Evolutionary conservation across 2,329 filamentous ascomycete genomes (phyloP), one percentile per base, ranked within the genome.

Genomic region (Pseudofabraea citricarpa): DNA sequence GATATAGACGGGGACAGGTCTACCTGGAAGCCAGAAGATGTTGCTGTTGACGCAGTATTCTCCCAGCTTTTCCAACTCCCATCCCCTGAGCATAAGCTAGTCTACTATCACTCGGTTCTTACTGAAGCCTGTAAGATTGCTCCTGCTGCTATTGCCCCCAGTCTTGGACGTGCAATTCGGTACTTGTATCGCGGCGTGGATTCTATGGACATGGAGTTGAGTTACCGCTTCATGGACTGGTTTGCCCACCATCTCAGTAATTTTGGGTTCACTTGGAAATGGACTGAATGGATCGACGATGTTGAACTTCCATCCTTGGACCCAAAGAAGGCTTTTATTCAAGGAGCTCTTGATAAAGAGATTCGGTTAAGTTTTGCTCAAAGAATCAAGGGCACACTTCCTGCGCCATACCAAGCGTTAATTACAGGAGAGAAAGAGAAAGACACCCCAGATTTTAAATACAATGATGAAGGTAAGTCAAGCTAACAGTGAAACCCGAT

Each of bases 251-350:
- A 98, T 69, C 70, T 98, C 53, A 96, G 90, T 69, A 98, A 98
- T 69, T 98, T 98, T 62, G 93, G 95, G 41, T 98, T 97, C 63
- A 93, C 93, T 8, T 98, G 93, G 93, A 97, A 97, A 67, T 98
- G 93, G 93, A 84, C 86, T 13, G 93, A 98, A 68, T 98, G 93
- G 93, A 77, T 87, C 37, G 88, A 90, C 13, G 90, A 97, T 61
- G 81, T 95, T 13, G 75, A 81, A 33, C 75, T 94, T 20, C 78
- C 87, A 0, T 73, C 84, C 47, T 69, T 93, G 24, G 81, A 95
- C 61, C 90, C 93, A 1, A 86, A 84, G 68, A 96, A 96, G 68
- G 88, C 91, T 23, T 96, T 98, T 66, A 93, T 98, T 52, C 74
- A 83, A 41, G 91, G 90, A 16, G 85, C 89, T 3, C 69, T 98